phyloP scores from a whole-genome alignment of 352 stramenopile species.

The Globisporangium nodosum region DNA sequence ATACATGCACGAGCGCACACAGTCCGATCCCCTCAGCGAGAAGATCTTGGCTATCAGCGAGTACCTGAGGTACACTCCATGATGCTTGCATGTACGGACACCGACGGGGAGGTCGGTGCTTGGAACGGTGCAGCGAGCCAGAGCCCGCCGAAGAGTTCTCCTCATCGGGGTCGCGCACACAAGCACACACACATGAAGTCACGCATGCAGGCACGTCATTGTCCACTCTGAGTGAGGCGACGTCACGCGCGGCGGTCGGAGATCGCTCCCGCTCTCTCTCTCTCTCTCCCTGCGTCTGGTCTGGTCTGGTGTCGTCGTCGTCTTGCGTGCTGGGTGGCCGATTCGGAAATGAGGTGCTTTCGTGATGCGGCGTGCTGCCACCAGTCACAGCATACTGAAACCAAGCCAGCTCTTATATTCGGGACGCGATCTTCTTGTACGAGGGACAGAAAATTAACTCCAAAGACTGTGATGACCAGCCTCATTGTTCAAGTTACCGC shows the following conservation, averaged over 20 bases:
- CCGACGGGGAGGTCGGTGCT: constrained; percentile 24
- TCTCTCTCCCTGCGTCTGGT: not conserved
- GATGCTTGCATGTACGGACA: constrained; percentile 20
- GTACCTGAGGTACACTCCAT: constrained; percentile 66
- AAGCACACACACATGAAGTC: not conserved
- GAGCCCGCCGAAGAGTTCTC: constrained; percentile 17
- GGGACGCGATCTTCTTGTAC: not conserved
- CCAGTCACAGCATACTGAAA: constrained; percentile 1
- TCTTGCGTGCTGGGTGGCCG: not conserved
- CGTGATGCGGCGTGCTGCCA: constrained; percentile 3
- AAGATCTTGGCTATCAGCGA: constrained; percentile 73
- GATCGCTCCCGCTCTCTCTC: not conserved
- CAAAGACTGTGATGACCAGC: not conserved
- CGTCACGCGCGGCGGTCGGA: not conserved
- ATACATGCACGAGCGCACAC: constrained; percentile 3
- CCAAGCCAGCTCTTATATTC: not conserved
- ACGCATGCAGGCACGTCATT: not conserved
- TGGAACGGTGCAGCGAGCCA: constrained; percentile 42
- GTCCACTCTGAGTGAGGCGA: not conserved
- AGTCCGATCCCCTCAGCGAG: constrained; percentile 54
- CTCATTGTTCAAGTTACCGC: constrained; percentile 16
- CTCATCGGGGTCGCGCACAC: constrained; percentile 34
- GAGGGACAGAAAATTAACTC: not conserved
- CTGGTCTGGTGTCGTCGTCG: not conserved
- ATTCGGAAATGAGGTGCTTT: not conserved